Evolutionary conservation across 129 eudicot species (phyloP).

Genomic region (Pittosporum tobira): DNA sequence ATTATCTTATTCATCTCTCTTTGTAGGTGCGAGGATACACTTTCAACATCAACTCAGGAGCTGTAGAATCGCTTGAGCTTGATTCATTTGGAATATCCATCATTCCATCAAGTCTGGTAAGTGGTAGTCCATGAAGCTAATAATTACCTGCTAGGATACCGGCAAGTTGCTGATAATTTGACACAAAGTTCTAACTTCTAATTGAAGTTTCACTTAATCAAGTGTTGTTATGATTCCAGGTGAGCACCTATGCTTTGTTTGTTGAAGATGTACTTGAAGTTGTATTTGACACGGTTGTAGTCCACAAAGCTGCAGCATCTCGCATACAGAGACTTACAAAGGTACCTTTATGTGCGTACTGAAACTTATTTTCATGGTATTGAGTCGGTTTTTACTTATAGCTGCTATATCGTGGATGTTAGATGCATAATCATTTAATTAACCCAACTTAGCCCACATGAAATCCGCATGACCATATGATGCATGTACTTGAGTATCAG

Average conservation of each 20-base stretch:
- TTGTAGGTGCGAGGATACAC: slow-evolving; percentile 76
- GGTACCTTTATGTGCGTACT: slow-evolving; percentile 28
- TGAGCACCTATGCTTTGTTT: slow-evolving; percentile 61
- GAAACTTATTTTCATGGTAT: slow-evolving; percentile 2
- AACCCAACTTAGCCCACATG: not conserved
- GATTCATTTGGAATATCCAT: slow-evolving; percentile 79
- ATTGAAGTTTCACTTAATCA: not conserved
- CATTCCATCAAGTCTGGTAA: slow-evolving; percentile 82
- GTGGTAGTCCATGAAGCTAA: too few relatives aligned
- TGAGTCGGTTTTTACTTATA: not conserved
- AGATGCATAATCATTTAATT: not conserved
- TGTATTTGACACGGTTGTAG: slow-evolving; percentile 51
- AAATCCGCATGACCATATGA: too few relatives aligned
- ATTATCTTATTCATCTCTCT: not conserved
- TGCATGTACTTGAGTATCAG: not conserved
- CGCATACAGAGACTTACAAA: slow-evolving; percentile 67
- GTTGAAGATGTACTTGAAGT: slow-evolving; percentile 74
- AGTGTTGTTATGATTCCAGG: slow-evolving; percentile 32
- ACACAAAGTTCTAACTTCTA: not conserved
- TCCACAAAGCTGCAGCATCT: slow-evolving; percentile 68
- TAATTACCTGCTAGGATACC: not conserved
- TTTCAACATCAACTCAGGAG: slow-evolving; percentile 62
- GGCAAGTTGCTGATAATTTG: not conserved
- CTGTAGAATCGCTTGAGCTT: slow-evolving; percentile 73
- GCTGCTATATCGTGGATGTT: not conserved